Conservation (phyloP, 2,329 filamentous ascomycete species). For the Cercospora janseana region DNA sequence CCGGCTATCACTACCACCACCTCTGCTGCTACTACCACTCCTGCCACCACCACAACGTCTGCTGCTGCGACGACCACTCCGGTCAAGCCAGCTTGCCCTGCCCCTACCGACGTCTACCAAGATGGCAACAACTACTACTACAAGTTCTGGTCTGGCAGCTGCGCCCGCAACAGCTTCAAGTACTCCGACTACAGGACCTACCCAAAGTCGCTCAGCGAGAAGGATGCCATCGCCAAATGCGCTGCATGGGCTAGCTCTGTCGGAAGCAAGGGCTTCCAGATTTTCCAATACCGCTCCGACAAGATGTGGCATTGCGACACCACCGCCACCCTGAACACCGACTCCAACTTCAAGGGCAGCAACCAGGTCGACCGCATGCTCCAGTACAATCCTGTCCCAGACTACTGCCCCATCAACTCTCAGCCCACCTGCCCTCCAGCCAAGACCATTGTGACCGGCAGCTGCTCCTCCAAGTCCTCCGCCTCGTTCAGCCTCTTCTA, state of each 20-base stretch:
- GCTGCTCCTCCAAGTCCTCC: neutral
- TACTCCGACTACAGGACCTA: neutral
- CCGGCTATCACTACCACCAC: neutral
- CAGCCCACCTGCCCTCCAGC: neutral
- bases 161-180: constrained; percentile 1
- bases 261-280: too few species aligned
- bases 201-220: neutral
- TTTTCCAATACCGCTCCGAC: neutral
- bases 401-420: neutral
- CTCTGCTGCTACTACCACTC: neutral
- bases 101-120: too few species aligned
- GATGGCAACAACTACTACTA: constrained; percentile 1
- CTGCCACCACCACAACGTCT: neutral
- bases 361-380: neutral
- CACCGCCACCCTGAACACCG: neutral
- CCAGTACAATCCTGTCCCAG: constrained; percentile 3
- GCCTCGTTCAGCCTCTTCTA: neutral
- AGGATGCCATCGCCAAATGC: neutral
- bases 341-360: neutral
- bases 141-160: constrained; percentile 6
- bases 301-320: constrained; percentile 1
- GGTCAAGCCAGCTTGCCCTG: too few species aligned
- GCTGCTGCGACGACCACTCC: neutral
- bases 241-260: neutral
- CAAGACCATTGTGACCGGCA: constrained; percentile 4